A percentile compares a stretch with the other conserved stretches of the same genome.
Conservation (phyloP, 805 yeast genomes). For the Lachancea thermotolerans region DNA sequence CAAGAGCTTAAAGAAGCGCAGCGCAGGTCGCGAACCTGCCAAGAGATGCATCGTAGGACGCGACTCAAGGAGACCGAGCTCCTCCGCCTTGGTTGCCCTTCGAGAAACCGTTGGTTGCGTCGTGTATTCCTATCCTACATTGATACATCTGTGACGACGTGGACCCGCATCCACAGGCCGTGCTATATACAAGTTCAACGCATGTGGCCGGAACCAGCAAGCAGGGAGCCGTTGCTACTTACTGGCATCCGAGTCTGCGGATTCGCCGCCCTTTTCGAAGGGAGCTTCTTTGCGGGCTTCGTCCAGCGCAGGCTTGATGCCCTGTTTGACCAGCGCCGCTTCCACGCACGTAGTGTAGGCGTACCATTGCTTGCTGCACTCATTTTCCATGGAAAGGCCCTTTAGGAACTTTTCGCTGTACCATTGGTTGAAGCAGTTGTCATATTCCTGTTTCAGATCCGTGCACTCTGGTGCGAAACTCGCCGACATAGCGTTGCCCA, state of each 20-base stretch:
- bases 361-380: slow-evolving; percentile 86
- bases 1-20: too few species aligned
- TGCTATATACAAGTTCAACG: too few species aligned
- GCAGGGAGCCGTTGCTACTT: too few species aligned
- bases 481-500: slow-evolving; percentile 73
- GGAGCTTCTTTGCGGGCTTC: slow-evolving; percentile 90
- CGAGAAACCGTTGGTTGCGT: too few species aligned
- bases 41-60: too few species aligned
- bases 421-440: slow-evolving; percentile 92
- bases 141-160: too few species aligned
- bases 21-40: too few species aligned
- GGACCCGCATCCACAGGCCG: too few species aligned
- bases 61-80: too few species aligned
- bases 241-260: slow-evolving; percentile 11
- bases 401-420: slow-evolving; percentile 77
- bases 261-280: slow-evolving; percentile 61
- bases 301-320: slow-evolving; percentile 75
- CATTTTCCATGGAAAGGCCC: slow-evolving; percentile 56
- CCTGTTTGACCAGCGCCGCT: slow-evolving; percentile 59
- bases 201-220: too few species aligned
- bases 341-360: slow-evolving; percentile 85
- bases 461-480: slow-evolving; percentile 98
- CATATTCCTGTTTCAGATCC: slow-evolving; percentile 75
- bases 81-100: too few species aligned
- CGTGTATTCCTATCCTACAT: too few species aligned